Base-by-base conservation (phyloP, 2,329 filamentous ascomycete genomes). In the Amauroascus niger region DNA sequence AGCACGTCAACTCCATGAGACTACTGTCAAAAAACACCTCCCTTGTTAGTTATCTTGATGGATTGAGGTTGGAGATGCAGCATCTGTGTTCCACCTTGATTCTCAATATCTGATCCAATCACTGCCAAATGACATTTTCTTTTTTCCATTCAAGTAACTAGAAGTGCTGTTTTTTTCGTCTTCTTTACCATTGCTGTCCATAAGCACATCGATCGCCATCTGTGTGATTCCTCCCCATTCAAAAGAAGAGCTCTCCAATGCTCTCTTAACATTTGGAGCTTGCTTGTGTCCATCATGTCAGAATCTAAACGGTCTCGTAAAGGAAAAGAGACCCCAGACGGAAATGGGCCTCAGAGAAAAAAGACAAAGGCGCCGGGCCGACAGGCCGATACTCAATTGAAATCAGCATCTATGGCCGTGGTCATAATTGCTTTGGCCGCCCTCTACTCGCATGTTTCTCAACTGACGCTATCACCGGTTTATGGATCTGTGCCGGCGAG, bases 401-500 rank as follows among this genome's bases (percentile, higher is more conserved):
- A 28, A 24, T 43, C 46, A 20, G 26, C 18, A 7, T 28, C 26
- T 9, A 30, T 44, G 40, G 55, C 45, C 11, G 28, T 46, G n/a
- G 39, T 24, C 14, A 20, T 52, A 18, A 40, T 47, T 26, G 16
- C 16, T 40, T n/a, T 53, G 26, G 43, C 41, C 11, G 51, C 51
- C 8, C 26, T 47, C 32, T 74, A 67, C 56, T 71, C 72, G 4
- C 67, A 67, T 30, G 60, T 73, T 22, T 74, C 71, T 32, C 81
- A 88, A 65, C 76, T 89, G 58, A 83, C 80, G 37, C 76, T 97
- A 32, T 87, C 88, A 18, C 93, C 93, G 1, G 86, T 94, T 9
- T 97, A 94, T 69, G 93, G 93, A 50, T 82, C 84, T 14, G 87
- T 95, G 35, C 87, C 91, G 1, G 76, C 88, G 0, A 78, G 80